These are phyloP conservation scores for Paxillus involutus DNA, from an alignment of 768 basidiomycete species.

Conservation along the genomic window DNA sequence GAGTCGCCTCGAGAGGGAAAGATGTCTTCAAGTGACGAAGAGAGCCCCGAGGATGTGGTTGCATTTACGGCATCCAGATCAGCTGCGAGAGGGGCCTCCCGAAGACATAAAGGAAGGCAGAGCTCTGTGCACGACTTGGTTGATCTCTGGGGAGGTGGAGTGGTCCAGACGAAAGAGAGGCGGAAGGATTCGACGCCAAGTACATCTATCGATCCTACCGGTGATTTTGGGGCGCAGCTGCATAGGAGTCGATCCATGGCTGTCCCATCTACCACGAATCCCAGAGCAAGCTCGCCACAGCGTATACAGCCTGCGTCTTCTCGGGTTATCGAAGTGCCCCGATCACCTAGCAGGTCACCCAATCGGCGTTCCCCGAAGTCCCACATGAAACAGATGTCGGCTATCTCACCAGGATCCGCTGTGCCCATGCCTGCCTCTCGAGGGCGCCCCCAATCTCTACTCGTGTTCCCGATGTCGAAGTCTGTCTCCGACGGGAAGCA, in stretches of 20 bases:
- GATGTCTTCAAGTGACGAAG: conserved; percentile 59
- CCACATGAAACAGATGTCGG: conserved; percentile 32
- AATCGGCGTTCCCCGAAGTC: conserved; percentile 26
- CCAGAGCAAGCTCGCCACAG: conserved; percentile 24
- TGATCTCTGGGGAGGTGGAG: conserved; percentile 70
- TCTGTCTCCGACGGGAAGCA: conserved; percentile 41
- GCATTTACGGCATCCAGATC: conserved; percentile 26
- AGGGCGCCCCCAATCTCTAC: conserved; percentile 80
- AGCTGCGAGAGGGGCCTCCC: conserved; percentile 23
- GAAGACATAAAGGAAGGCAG: conserved; percentile 53
- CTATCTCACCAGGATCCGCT: conserved; percentile 20
- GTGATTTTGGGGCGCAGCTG: conserved; percentile 13
- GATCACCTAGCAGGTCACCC: conserved; percentile 31
- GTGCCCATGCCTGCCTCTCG: conserved; percentile 39
- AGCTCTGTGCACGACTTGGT: conserved; percentile 84
- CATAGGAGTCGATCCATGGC: conserved; percentile 22
- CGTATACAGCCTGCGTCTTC: conserved; percentile 20
- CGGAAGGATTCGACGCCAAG: conserved; percentile 24
- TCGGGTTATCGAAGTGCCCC: conserved; percentile 15
- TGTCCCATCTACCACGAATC: conserved; percentile 17
- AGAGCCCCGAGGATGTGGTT: conserved; percentile 48
- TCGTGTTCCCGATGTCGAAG: conserved; percentile 56
- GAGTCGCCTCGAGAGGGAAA: conserved; percentile 23
- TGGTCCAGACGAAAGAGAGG: conserved; percentile 44
- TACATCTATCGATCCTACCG: conserved; percentile 15